Percentiles rank a stretch among this genome's conserved stretches.
Conservation (phyloP, 176 grass and related monocot genomes). For the Zea mays region Zm-B73-REFERENCE-NAM-5.0 NC_050105.1:12526501-12527000, state of each 20-base stretch:
- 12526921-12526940: not conserved
- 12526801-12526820: slow-evolving; percentile 11
- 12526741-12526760: not conserved
- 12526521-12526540: too few species aligned
- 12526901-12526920: slow-evolving; percentile 5
- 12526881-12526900: not conserved
- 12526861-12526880: slow-evolving; percentile 5
- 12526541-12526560: too few species aligned
- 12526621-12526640: too few species aligned
- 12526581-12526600: too few species aligned
- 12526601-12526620: too few species aligned
- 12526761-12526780: not conserved
- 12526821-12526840: not conserved
- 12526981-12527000: not conserved
- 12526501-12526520: too few species aligned
- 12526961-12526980: not conserved
- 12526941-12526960: not conserved
- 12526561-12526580: too few species aligned
- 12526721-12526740: not conserved
- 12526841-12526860: not conserved
- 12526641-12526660: not conserved
- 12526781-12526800: not conserved
- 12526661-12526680: not conserved
- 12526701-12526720: not conserved
- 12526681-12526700: not conserved